These are phyloP conservation scores for Dimargaris xerosporica DNA, from an alignment of 192 early-diverging fungal species.

Conservation along the genomic window DNA sequence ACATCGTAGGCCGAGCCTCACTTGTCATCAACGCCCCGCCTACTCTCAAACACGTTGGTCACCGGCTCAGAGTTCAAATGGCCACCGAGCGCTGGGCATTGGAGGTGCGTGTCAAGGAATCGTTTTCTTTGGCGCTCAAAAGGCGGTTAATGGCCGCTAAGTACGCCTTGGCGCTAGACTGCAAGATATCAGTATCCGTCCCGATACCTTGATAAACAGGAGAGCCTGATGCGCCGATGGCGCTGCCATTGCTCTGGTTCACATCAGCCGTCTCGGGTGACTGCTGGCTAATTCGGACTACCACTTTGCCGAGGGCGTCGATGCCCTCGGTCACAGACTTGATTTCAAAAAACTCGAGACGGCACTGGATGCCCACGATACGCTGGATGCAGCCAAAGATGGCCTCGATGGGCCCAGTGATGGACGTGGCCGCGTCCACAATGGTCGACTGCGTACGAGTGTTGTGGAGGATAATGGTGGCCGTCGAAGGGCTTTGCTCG, in stretches of 20 bases:
- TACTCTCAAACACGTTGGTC: no score
- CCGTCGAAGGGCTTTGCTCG: conserved; percentile 33
- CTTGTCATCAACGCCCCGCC: no score
- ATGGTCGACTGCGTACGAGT: conserved; percentile 24
- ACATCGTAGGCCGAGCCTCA: no score
- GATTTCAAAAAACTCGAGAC: conserved; percentile 74
- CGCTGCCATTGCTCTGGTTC: conserved; percentile 20
- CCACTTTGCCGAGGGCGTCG: conserved; percentile 77
- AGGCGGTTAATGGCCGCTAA: conserved; percentile 72
- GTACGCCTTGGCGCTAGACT: conserved; percentile 77
- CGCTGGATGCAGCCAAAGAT: conserved; percentile 83
- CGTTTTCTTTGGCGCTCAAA: conserved; percentile 14
- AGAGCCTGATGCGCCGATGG: conserved; percentile 17
- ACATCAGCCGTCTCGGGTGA: conserved; percentile 40
- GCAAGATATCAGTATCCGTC: conserved; percentile 73
- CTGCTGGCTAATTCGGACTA: conserved; percentile 54
- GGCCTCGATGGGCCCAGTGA: conserved; percentile 76
- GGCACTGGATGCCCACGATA: conserved; percentile 49
- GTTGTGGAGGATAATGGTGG: conserved; percentile 64
- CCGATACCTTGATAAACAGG: conserved; percentile 57
- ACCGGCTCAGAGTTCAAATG: no score
- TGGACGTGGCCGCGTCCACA: conserved; percentile 64
- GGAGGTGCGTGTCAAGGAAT: neutral
- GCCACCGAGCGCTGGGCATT: no score
- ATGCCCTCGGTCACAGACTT: conserved; percentile 72